phyloP scores from a whole-genome alignment of 164 flowering plant genomes.

The Tetracentron sinense region DNA sequence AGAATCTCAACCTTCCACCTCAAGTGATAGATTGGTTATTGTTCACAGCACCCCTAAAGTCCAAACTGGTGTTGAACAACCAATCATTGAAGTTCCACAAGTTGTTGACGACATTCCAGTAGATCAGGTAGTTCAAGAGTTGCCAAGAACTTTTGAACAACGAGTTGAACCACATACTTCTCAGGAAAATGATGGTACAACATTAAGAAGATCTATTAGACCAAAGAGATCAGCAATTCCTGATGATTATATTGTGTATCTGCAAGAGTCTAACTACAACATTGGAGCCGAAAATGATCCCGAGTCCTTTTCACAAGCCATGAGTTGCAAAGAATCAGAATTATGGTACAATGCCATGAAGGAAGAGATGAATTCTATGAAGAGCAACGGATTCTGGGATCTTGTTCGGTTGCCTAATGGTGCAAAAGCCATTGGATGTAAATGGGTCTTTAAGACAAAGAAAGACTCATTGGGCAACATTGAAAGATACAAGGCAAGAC shows the following conservation, averaged over 20 bases:
- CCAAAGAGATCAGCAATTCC: constrained; percentile 11
- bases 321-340: constrained; percentile 11
- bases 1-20: constrained; percentile 12
- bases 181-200: not conserved
- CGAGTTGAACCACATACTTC: not conserved
- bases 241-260: constrained; percentile 12
- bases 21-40: constrained; percentile 15
- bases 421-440: constrained; percentile 12
- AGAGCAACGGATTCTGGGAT: constrained; percentile 4
- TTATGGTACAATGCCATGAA: constrained; percentile 11
- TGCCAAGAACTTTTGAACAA: constrained; percentile 3
- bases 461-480: constrained; percentile 14
- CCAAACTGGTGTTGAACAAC: constrained; percentile 15
- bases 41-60: constrained; percentile 14
- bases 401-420: constrained; percentile 13
- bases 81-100: constrained; percentile 12
- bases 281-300: constrained; percentile 15
- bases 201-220: constrained; percentile 13
- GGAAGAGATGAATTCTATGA: constrained; percentile 4
- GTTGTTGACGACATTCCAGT: constrained; percentile 1
- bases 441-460: constrained; percentile 12
- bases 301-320: constrained; percentile 11
- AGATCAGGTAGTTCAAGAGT: constrained; percentile 6
- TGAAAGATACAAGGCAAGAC: constrained; percentile 15
- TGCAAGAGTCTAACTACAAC: constrained; percentile 9